These are phyloP conservation scores for Diaporthe sp. DNA, from an alignment of 2,329 filamentous ascomycete species.

Conservation along the genomic window DNA sequence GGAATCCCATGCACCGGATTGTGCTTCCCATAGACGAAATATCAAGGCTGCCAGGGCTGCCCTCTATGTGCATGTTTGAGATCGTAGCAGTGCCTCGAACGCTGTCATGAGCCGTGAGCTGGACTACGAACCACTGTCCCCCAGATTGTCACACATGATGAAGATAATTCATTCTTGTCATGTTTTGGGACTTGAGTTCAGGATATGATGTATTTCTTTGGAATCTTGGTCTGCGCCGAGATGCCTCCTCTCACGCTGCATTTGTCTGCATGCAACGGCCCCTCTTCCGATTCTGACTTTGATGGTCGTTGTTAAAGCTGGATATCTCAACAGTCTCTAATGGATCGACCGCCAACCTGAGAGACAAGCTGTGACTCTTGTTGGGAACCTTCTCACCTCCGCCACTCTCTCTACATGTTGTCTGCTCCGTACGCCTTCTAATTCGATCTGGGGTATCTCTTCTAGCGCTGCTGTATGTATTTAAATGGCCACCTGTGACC, in stretches of 20 bases:
- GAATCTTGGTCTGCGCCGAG: not conserved
- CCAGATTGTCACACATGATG: not conserved
- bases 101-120: no score
- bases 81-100: no score
- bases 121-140: not conserved
- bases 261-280: not conserved
- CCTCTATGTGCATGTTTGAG: no score
- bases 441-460: constrained; percentile 19
- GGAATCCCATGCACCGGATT: no score
- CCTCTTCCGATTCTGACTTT: not conserved
- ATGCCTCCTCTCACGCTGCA: not conserved
- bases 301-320: not conserved
- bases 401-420: no score
- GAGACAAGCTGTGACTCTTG: not conserved
- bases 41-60: no score
- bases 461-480: constrained; percentile 13
- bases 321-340: no score
- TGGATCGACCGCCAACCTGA: not conserved
- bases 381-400: not conserved
- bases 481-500: not conserved
- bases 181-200: not conserved
- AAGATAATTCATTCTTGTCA: not conserved
- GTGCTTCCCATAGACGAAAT: no score
- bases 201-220: not conserved
- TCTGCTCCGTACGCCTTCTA: not conserved